Percentiles rank a stretch among this genome's conserved stretches.
Conservation (phyloP, 148 eudicot species). For the Bassia scoparia region DNA sequence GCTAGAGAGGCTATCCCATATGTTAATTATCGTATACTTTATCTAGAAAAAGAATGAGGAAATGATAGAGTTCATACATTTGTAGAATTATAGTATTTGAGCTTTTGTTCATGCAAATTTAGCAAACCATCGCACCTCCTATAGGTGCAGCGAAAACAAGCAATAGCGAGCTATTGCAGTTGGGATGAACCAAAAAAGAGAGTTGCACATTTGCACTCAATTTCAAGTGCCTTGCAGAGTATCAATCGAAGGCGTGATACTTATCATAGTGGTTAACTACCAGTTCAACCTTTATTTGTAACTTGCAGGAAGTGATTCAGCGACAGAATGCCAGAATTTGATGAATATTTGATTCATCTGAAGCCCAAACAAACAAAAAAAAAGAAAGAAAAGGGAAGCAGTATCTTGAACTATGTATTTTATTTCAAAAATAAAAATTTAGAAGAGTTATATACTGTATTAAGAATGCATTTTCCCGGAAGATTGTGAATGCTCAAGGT, state of each 20-base stretch:
- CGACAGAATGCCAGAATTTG: background rate
- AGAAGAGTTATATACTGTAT: background rate
- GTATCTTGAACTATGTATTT: background rate
- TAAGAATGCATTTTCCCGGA: background rate
- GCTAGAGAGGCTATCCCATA: background rate
- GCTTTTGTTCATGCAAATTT: background rate
- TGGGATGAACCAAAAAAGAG: background rate
- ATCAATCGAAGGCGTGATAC: background rate
- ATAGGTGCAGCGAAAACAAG: background rate
- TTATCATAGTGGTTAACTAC: background rate
- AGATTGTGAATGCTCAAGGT: background rate
- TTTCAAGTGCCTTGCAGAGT: background rate
- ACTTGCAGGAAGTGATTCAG: background rate
- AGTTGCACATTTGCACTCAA: background rate
- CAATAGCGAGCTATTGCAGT: background rate
- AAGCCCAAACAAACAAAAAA: background rate
- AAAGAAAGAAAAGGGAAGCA: background rate
- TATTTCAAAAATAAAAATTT: background rate
- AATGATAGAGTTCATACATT: background rate
- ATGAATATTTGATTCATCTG: background rate
- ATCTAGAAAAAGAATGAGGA: background rate
- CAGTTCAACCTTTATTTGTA: background rate
- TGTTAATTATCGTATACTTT: background rate
- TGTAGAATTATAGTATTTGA: conserved; percentile 9
- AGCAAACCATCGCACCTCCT: background rate